Evolutionary conservation across 2,329 filamentous ascomycete genomes (phyloP).

Genomic region (Dothideomycetidae sp.): DNA sequence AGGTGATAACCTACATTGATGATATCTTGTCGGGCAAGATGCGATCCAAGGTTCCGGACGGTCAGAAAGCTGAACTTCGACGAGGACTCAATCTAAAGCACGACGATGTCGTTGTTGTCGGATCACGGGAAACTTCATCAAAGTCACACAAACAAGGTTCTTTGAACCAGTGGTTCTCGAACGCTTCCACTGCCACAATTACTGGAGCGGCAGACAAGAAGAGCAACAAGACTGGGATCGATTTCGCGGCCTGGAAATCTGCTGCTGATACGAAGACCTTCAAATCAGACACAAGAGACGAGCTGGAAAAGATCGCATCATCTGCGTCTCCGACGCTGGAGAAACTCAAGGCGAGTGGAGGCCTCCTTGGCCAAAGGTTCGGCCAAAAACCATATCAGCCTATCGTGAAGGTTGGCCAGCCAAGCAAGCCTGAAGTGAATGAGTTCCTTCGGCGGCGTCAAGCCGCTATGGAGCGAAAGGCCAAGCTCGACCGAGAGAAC

Average conservation of each 20-base stretch:
- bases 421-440: constrained; percentile 28
- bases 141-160: constrained; percentile 27
- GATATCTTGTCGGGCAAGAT: constrained; percentile 50
- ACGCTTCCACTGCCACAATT: constrained; percentile 15
- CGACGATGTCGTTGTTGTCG: constrained; percentile 19
- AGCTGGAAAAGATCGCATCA: constrained; percentile 19
- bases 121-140: constrained; percentile 8
- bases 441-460: constrained; percentile 61
- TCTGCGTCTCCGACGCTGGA: constrained; percentile 19
- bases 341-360: constrained; percentile 11
- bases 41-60: constrained; percentile 64
- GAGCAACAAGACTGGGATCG: constrained; percentile 19
- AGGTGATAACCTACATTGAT: constrained; percentile 46
- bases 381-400: constrained; percentile 15
- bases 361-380: constrained; percentile 19
- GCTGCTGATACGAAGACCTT: constrained; percentile 35
- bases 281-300: constrained; percentile 31
- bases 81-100: constrained; percentile 42
- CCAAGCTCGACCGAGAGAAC: constrained; percentile 55
- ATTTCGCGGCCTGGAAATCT: constrained; percentile 21
- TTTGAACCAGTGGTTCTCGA: constrained; percentile 27
- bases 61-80: constrained; percentile 72
- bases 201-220: constrained; percentile 15
- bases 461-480: constrained; percentile 59
- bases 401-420: constrained; percentile 20